A percentile compares a stretch with the other conserved stretches of the same genome.
Evolutionary conservation across 345 rosid genomes (phyloP).

Genomic region (Jatropha curcas): DNA sequence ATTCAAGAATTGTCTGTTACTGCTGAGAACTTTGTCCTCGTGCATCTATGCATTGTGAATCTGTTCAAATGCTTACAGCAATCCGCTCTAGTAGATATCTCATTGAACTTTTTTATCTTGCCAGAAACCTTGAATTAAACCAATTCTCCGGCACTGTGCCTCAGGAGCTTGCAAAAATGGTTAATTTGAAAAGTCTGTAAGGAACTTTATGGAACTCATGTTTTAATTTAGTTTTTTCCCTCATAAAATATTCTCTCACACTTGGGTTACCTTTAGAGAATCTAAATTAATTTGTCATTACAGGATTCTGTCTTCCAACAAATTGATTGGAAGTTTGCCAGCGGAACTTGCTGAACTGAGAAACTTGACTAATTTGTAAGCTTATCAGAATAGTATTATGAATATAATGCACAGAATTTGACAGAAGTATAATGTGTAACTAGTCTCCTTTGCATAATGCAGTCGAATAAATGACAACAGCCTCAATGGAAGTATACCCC

Average conservation of each 20-base stretch:
- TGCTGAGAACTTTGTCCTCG: too few species aligned
- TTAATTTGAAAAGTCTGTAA: constrained; percentile 45
- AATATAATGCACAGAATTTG: too few species aligned
- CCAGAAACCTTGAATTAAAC: constrained; percentile 57
- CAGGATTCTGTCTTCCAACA: constrained; percentile 65
- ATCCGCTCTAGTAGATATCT: neutral
- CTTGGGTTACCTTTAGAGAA: neutral
- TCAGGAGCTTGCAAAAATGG: constrained; percentile 51
- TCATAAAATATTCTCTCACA: neutral
- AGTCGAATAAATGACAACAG: constrained; percentile 66
- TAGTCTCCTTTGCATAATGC: constrained; percentile 29
- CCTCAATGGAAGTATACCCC: constrained; percentile 55
- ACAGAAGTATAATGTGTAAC: neutral
- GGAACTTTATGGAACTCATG: constrained; percentile 15
- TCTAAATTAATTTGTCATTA: neutral
- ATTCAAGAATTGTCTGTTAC: too few species aligned
- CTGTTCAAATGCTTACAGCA: neutral
- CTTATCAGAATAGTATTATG: neutral
- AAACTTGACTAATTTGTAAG: constrained; percentile 58
- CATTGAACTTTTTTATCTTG: neutral
- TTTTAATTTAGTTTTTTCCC: constrained; percentile 11
- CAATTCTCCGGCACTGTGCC: constrained; percentile 55
- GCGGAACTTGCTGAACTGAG: constrained; percentile 33
- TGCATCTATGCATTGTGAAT: neutral
- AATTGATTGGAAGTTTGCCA: constrained; percentile 53